A percentile compares a stretch with the other conserved stretches of the same genome.
These are phyloP conservation scores for Pleoardoris graminearum DNA, from an alignment of 2,329 filamentous ascomycete genomes.

Conservation along the genomic window DNA sequence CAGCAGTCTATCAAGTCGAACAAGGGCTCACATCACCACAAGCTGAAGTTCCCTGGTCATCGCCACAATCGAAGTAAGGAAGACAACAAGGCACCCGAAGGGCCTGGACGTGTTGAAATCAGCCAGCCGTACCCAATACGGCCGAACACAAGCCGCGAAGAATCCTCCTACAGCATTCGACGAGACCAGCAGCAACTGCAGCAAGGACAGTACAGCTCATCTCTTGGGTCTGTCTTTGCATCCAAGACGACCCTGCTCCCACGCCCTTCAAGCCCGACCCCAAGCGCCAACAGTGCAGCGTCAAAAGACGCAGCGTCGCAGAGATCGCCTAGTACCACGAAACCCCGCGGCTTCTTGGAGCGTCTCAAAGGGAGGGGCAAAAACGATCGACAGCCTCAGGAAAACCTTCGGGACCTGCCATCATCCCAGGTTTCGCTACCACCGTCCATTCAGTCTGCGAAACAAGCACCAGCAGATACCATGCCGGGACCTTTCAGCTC, in stretches of 20 bases:
- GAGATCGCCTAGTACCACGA: constrained; percentile 61
- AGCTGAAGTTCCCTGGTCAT: constrained; percentile 68
- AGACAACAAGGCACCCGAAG: constrained; percentile 34
- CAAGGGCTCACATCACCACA: constrained; percentile 54
- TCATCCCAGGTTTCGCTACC: constrained; percentile 48
- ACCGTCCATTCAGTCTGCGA: constrained; percentile 35
- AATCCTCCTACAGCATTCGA: constrained; percentile 60
- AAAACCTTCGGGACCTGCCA: constrained; percentile 46
- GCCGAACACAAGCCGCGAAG: constrained; percentile 76
- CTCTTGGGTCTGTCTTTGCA: constrained; percentile 54
- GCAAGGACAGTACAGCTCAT: constrained; percentile 51
- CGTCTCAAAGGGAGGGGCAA: constrained; percentile 58
- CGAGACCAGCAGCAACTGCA: constrained; percentile 32
- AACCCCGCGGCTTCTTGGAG: constrained; percentile 57
- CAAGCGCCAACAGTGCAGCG: constrained; percentile 68
- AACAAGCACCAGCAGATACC: constrained; percentile 34
- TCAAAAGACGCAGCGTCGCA: constrained; percentile 53
- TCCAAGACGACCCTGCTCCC: constrained; percentile 56
- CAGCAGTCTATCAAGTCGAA: constrained; percentile 54
- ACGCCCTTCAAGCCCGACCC: constrained; percentile 79
- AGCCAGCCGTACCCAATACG: constrained; percentile 61
- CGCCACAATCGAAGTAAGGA: constrained; percentile 70
- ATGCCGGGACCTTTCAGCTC: constrained; percentile 28
- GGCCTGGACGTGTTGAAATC: constrained; percentile 38
- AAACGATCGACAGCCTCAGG: constrained; percentile 41